These are phyloP conservation scores for Irpex rosettiformis DNA, from an alignment of 1,284 basidiomycete genomes.

Conservation along the genomic window DNA sequence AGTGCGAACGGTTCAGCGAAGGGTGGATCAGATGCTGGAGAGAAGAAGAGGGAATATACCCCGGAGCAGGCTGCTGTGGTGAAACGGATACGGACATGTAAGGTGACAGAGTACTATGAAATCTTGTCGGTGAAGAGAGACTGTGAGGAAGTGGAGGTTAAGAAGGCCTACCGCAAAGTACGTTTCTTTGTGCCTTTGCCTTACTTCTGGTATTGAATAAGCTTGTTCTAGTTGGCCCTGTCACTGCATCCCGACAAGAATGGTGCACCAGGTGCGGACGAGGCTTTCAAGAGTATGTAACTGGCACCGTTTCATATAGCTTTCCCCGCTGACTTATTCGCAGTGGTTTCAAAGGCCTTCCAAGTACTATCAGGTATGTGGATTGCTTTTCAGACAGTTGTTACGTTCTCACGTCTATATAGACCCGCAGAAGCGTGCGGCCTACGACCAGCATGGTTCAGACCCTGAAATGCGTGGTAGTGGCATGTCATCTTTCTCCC, in stretches of 20 bases:
- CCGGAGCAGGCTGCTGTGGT: slow-evolving; percentile 84
- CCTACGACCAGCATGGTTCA: slow-evolving; percentile 81
- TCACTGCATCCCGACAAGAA: slow-evolving; percentile 98
- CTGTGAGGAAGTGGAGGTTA: slow-evolving; percentile 88
- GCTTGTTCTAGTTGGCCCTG: slow-evolving; percentile 70
- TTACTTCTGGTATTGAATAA: neutral
- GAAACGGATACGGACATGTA: slow-evolving; percentile 83
- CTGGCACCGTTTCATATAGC: neutral
- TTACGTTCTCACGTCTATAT: slow-evolving; percentile 10
- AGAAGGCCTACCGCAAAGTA: slow-evolving; percentile 98
- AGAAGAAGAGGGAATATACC: slow-evolving; percentile 84
- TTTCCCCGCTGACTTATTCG: slow-evolving; percentile 8
- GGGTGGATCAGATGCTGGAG: slow-evolving; percentile 26
- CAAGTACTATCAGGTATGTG: slow-evolving; percentile 80
- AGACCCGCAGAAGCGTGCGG: slow-evolving; percentile 91
- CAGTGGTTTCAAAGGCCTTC: slow-evolving; percentile 98
- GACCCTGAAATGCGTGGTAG: slow-evolving; percentile 82
- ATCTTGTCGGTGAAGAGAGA: slow-evolving; percentile 84
- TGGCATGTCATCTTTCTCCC: slow-evolving; percentile 63
- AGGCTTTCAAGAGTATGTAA: slow-evolving; percentile 93
- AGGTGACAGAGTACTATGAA: slow-evolving; percentile 90
- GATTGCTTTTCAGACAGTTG: slow-evolving; percentile 1
- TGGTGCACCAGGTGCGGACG: slow-evolving; percentile 95
- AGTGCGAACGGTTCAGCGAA: slow-evolving; percentile 33
- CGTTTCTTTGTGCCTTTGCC: slow-evolving; percentile 18